phyloP scores from a whole-genome alignment of 1,284 basidiomycete genomes.

The Thelephora terrestris region DNA sequence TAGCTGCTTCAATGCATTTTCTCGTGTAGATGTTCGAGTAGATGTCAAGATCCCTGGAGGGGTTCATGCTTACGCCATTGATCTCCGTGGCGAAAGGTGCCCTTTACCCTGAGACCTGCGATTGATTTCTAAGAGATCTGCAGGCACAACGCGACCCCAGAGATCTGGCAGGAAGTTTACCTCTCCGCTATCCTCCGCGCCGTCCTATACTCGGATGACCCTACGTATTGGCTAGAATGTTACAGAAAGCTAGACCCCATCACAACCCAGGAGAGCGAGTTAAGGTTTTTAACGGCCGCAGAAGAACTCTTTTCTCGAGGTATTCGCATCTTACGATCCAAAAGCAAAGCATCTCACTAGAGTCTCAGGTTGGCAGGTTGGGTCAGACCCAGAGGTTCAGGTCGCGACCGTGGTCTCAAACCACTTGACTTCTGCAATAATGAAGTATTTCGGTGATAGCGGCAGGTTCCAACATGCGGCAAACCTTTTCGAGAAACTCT shows the following conservation, averaged over 20 bases:
- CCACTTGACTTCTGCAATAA: conserved; percentile 87
- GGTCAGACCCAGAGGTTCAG: conserved; percentile 97
- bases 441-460: conserved; percentile 96
- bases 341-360: conserved; percentile 1
- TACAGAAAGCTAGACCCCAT: conserved; percentile 96
- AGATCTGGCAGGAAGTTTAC: conserved; percentile 97
- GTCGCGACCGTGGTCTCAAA: conserved; percentile 97
- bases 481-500: conserved; percentile 90
- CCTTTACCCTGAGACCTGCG: conserved; percentile 16
- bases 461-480: conserved; percentile 84
- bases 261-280: conserved; percentile 79
- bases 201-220: conserved; percentile 93
- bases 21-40: conserved; percentile 91
- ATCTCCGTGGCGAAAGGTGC: conserved; percentile 87
- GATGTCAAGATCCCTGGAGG: conserved; percentile 98
- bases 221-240: conserved; percentile 84
- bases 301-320: conserved; percentile 90
- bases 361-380: conserved; percentile 88
- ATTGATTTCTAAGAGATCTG: conserved; percentile 1
- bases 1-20: conserved; percentile 98
- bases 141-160: conserved; percentile 86
- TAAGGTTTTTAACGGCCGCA: conserved; percentile 85
- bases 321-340: conserved; percentile 15
- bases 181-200: conserved; percentile 87
- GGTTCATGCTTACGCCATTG: conserved; percentile 90